Evolutionary conservation across 169 alveolate genomes (phyloP).

Genomic region (Pseudocohnilembus persalinus): DNA sequence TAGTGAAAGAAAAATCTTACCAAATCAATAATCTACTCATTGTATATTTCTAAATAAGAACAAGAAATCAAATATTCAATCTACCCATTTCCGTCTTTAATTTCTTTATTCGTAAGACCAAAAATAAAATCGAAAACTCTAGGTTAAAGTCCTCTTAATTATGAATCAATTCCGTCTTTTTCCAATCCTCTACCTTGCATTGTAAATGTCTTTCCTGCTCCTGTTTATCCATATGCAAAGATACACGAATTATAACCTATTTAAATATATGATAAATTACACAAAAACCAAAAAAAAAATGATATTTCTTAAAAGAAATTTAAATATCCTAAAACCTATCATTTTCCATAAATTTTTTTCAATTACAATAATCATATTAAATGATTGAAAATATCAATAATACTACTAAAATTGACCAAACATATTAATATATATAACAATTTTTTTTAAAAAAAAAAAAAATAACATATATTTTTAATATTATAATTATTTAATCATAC

Average conservation of each 20-base stretch:
- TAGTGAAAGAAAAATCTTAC: constrained; percentile 50
- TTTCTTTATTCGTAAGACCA: constrained; percentile 50
- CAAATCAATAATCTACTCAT: constrained; percentile 85
- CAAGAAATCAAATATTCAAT: constrained; percentile 63
- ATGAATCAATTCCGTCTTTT: constrained; percentile 41
- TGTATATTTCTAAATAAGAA: constrained; percentile 84
- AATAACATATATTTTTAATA: no score
- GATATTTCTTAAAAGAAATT: not conserved
- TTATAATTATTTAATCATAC: not conserved
- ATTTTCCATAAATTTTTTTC: no score
- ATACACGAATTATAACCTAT: constrained; percentile 39
- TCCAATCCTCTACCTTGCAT: constrained; percentile 43
- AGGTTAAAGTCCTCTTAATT: constrained; percentile 60
- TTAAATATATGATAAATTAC: no score
- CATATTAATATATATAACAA: no score
- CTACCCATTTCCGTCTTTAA: constrained; percentile 20
- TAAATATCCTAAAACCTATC: no score
- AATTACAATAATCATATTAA: no score
- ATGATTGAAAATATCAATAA: no score
- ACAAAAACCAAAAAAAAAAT: not conserved
- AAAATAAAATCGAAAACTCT: constrained; percentile 59
- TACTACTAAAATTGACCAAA: no score
- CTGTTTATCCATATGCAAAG: constrained; percentile 49
- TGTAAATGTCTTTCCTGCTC: constrained; percentile 51
- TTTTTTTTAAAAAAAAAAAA: no score